Percentiles rank a stretch among this genome's conserved stretches.
Evolutionary conservation across 2,329 filamentous ascomycete genomes (phyloP).

Genomic region (Chaetothyriales sp.): DNA sequence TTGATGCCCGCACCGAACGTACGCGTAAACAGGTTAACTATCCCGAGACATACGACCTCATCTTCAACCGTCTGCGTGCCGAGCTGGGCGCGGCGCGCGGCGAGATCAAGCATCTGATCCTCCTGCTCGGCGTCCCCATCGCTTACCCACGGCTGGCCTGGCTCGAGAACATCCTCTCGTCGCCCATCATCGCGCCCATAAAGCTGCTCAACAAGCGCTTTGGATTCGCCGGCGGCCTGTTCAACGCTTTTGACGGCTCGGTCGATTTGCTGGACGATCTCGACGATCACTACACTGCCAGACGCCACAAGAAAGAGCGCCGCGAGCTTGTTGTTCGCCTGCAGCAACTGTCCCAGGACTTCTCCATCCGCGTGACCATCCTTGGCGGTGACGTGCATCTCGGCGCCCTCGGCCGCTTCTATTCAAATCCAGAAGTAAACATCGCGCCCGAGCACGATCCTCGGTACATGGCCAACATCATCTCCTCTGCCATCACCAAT

Average conservation of each 20-base stretch:
- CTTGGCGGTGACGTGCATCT: slow-evolving; percentile 53
- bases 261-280: slow-evolving; percentile 52
- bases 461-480: slow-evolving; percentile 51
- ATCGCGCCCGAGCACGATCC: slow-evolving; percentile 46
- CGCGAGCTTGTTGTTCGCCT: slow-evolving; percentile 54
- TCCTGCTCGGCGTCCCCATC: slow-evolving; percentile 60
- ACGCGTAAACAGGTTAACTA: slow-evolving; percentile 93
- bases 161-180: slow-evolving; percentile 83
- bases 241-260: slow-evolving; percentile 83
- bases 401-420: slow-evolving; percentile 51
- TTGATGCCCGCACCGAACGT: slow-evolving; percentile 54
- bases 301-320: slow-evolving; percentile 81
- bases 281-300: slow-evolving; percentile 70
- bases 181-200: slow-evolving; percentile 74
- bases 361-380: slow-evolving; percentile 47
- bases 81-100: slow-evolving; percentile 40
- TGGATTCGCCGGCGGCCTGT: slow-evolving; percentile 68
- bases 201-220: slow-evolving; percentile 85
- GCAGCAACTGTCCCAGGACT: slow-evolving; percentile 43
- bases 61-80: slow-evolving; percentile 42
- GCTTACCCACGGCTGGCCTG: slow-evolving; percentile 66
- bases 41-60: slow-evolving; percentile 46
- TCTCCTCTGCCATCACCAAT: slow-evolving; percentile 54
- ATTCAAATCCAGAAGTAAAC: slow-evolving; percentile 44
- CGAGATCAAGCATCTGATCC: slow-evolving; percentile 48